Conservation (phyloP, 306 rosid genomes). For the Herpetospermum pedunculosum region DNA sequence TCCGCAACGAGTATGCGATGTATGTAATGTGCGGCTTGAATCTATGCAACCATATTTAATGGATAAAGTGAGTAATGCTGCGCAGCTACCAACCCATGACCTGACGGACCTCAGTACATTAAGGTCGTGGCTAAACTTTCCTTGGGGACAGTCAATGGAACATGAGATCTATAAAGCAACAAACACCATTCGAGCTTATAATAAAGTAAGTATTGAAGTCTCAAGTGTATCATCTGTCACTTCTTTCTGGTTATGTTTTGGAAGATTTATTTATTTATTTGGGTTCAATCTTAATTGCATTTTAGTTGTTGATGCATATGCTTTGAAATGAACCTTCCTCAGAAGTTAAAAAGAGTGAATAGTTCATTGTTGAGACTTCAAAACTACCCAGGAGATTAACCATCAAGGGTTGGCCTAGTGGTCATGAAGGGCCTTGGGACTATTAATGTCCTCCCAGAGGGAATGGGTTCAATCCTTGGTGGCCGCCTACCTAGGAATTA, state of each 20-base stretch:
- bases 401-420: too few species aligned
- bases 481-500: too few species aligned
- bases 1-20: slow-evolving; percentile 93
- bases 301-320: not conserved
- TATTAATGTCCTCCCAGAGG: too few species aligned
- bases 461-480: too few species aligned
- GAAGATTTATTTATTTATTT: not conserved
- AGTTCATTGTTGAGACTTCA: not conserved
- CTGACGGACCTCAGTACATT: slow-evolving; percentile 86
- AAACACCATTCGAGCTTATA: slow-evolving; percentile 56
- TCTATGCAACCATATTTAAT: slow-evolving; percentile 77
- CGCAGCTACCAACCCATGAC: slow-evolving; percentile 81
- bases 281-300: not conserved
- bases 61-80: slow-evolving; percentile 90
- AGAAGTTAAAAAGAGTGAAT: not conserved
- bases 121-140: slow-evolving; percentile 89
- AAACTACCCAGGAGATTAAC: not conserved
- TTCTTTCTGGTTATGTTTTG: not conserved
- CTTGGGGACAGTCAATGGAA: slow-evolving; percentile 95
- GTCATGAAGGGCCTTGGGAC: too few species aligned
- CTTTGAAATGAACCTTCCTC: not conserved
- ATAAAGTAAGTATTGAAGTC: slow-evolving; percentile 25
- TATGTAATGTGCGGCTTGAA: slow-evolving; percentile 81
- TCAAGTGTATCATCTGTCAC: not conserved
- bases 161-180: slow-evolving; percentile 88